phyloP scores from a whole-genome alignment of 192 early-diverging fungal species.

The Mortierella claussenii region DNA sequence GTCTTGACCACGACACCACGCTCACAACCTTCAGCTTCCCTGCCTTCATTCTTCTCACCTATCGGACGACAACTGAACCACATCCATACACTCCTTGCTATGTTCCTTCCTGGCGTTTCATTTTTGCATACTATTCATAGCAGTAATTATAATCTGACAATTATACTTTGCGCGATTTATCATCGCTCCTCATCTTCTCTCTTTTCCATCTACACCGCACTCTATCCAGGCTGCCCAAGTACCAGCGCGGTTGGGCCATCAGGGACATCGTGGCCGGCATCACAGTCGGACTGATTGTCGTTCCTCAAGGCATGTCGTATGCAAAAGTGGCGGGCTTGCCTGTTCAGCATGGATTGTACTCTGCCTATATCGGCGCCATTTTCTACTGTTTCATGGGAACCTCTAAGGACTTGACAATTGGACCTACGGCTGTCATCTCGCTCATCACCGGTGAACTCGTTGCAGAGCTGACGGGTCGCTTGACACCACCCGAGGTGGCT shows the following conservation, averaged over 20 bases:
- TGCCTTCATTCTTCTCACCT: too few species aligned
- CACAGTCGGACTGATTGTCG: constrained; percentile 77
- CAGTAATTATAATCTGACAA: too few species aligned
- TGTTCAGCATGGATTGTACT: constrained; percentile 79
- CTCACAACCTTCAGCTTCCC: too few species aligned
- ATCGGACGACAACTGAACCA: too few species aligned
- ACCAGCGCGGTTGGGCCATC: constrained; percentile 55
- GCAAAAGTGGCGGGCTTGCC: constrained; percentile 78
- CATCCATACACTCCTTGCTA: too few species aligned
- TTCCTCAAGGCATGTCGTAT: constrained; percentile 79
- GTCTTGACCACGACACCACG: background rate
- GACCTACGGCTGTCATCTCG: constrained; percentile 65
- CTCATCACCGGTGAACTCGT: constrained; percentile 48
- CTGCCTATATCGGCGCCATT: constrained; percentile 71
- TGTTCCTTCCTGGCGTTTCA: too few species aligned
- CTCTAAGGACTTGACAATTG: constrained; percentile 79
- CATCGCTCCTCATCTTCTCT: too few species aligned
- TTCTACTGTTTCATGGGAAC: constrained; percentile 82
- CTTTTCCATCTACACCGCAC: background rate
- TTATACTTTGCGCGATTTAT: too few species aligned
- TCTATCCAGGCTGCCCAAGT: constrained; percentile 37
- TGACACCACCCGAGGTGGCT: constrained; percentile 56
- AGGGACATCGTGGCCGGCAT: constrained; percentile 74
- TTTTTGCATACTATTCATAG: background rate
- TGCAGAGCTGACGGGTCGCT: constrained; percentile 6